Evolutionary conservation across 179 eudicot genomes (phyloP).

Genomic region (Spergularia azorica): DNA sequence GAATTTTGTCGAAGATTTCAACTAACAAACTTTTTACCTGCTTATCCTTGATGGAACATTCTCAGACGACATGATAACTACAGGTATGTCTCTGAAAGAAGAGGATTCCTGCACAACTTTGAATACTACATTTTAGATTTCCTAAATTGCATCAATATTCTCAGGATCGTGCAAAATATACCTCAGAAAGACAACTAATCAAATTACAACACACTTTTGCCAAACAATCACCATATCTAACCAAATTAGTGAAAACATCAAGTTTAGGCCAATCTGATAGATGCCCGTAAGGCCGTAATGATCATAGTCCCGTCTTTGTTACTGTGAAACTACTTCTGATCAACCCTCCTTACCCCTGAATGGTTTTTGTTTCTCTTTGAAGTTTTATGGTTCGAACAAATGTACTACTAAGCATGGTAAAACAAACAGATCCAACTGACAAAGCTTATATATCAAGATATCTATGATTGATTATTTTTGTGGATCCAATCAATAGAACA

Average conservation of each 20-base stretch:
- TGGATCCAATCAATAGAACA: no score
- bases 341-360: no score
- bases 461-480: no score
- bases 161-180: neutral
- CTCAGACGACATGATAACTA: conserved; percentile 95
- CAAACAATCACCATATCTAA: neutral
- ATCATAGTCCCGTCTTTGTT: neutral
- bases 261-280: neutral
- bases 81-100: conserved; percentile 76
- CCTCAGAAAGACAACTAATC: neutral
- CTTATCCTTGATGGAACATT: conserved; percentile 89
- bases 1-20: neutral
- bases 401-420: no score
- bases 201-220: neutral
- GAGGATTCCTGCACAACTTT: conserved; percentile 66
- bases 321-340: neutral
- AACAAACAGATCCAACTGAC: no score
- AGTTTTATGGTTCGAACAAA: no score
- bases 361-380: no score
- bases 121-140: conserved; percentile 4
- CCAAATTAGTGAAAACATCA: neutral
- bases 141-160: neutral
- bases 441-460: no score
- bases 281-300: neutral
- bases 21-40: conserved; percentile 29